Conservation (phyloP, 371 early-diverging fungal genomes). For the Entomophthora muscae region DNA sequence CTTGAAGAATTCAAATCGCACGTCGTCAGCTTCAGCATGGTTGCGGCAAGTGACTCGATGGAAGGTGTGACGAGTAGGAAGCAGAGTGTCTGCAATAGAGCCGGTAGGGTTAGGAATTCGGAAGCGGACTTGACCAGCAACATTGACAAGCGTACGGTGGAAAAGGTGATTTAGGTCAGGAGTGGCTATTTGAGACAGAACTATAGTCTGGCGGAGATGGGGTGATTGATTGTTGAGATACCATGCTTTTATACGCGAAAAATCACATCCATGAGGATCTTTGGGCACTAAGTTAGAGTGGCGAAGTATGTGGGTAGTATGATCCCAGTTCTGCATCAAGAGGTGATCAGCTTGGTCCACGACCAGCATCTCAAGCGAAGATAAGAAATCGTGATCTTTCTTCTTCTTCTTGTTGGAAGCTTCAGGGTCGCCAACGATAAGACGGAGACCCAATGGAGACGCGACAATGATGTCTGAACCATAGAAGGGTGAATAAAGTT, state of each 20-base stretch:
- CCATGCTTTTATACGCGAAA: conserved; percentile 76
- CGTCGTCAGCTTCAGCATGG: conserved; percentile 48
- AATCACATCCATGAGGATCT: conserved; percentile 78
- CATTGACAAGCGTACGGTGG: neutral
- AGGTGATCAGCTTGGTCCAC: conserved; percentile 72
- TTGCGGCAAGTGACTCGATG: neutral
- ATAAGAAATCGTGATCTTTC: conserved; percentile 79
- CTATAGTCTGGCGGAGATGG: neutral
- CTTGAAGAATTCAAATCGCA: conserved; percentile 71
- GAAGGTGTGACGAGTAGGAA: neutral
- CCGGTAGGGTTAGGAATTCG: neutral
- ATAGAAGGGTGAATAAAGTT: conserved; percentile 76
- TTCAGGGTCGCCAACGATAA: conserved; percentile 65
- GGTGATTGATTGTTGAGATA: conserved; percentile 54
- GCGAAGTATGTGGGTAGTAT: conserved; percentile 63
- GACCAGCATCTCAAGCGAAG: conserved; percentile 78
- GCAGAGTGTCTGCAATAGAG: neutral
- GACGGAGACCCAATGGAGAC: conserved; percentile 80
- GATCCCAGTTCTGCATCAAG: conserved; percentile 97
- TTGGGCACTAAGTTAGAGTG: conserved; percentile 74
- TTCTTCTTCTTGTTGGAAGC: conserved; percentile 48
- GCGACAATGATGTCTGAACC: conserved; percentile 79
- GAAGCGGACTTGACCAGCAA: neutral
- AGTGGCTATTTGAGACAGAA: neutral
- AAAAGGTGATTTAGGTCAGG: conserved; percentile 1